Evolutionary conservation across 2,329 filamentous ascomycete genomes (phyloP).

Genomic region (Emmonsia crescens): DNA sequence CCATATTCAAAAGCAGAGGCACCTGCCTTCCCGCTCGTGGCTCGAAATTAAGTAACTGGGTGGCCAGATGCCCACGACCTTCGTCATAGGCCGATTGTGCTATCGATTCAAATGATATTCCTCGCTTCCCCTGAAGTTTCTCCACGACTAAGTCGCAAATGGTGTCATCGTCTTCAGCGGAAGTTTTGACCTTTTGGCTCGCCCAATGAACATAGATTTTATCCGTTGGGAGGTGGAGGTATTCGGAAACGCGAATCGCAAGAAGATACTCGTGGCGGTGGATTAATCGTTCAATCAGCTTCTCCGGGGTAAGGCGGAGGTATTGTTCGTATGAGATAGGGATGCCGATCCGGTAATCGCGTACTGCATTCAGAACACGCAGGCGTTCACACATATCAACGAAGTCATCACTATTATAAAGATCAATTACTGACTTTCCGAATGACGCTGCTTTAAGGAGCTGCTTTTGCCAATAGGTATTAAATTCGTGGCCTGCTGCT

Average conservation of each 20-base stretch:
- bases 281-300: constrained; percentile 72
- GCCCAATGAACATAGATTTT: constrained; percentile 96
- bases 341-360: constrained; percentile 82
- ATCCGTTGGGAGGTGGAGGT: constrained; percentile 74
- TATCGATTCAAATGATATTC: constrained; percentile 92
- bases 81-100: constrained; percentile 90
- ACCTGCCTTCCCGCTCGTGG: constrained; percentile 93
- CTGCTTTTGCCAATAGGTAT: constrained; percentile 84
- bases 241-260: constrained; percentile 77
- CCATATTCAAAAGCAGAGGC: constrained; percentile 83
- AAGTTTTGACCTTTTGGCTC: constrained; percentile 79
- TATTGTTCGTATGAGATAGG: constrained; percentile 92
- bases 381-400: constrained; percentile 96
- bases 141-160: constrained; percentile 81
- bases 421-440: constrained; percentile 90
- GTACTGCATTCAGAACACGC: constrained; percentile 81
- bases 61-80: constrained; percentile 78
- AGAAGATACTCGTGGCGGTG: constrained; percentile 86
- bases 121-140: constrained; percentile 73
- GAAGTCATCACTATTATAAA: constrained; percentile 97
- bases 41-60: constrained; percentile 83
- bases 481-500: constrained; percentile 86
- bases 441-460: constrained; percentile 94
- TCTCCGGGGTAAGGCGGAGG: constrained; percentile 77
- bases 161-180: constrained; percentile 73